Evolutionary conservation across 2,329 filamentous ascomycete genomes (phyloP).

Genomic region (Teratosphaeria pseudoeucalypti): DNA sequence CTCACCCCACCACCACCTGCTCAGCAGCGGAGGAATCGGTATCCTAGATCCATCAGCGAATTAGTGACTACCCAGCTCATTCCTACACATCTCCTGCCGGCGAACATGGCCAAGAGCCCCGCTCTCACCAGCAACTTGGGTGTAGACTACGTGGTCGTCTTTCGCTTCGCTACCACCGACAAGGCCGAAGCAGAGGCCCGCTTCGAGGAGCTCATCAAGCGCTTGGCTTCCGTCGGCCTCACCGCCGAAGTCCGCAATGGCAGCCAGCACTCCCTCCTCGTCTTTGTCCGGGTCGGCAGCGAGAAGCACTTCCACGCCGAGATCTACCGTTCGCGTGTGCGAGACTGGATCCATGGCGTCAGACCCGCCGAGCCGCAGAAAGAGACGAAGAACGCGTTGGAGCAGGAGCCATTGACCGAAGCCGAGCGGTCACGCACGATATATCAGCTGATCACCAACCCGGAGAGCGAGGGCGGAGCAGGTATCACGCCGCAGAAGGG

Average conservation of each 20-base stretch:
- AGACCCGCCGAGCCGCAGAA: constrained; percentile 65
- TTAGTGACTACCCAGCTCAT: constrained; percentile 22
- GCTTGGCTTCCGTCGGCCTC: constrained; percentile 68
- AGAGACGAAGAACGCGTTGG: constrained; percentile 57
- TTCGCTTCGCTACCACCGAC: constrained; percentile 59
- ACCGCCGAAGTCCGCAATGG: constrained; percentile 79
- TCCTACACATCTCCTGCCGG: constrained; percentile 8
- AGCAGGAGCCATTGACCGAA: constrained; percentile 68
- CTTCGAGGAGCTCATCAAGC: constrained; percentile 68
- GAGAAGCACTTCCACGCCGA: constrained; percentile 65
- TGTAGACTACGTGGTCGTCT: constrained; percentile 83
- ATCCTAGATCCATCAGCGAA: constrained; percentile 15
- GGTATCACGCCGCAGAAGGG: constrained; percentile 42
- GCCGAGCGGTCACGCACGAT: constrained; percentile 81
- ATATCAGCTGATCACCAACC: constrained; percentile 59
- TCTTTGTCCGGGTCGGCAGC: constrained; percentile 75
- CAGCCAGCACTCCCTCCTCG: constrained; percentile 60
- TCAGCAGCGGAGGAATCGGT: background rate
- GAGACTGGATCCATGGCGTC: constrained; percentile 89
- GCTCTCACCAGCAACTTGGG: constrained; percentile 46
- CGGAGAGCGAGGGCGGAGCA: constrained; percentile 37
- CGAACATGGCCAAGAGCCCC: constrained; percentile 24
- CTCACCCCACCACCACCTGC: background rate
- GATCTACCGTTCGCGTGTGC: constrained; percentile 69
- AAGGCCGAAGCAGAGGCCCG: constrained; percentile 58